A percentile compares a stretch with the other conserved stretches of the same genome.
phyloP scores from a whole-genome alignment of 148 eudicot species.

The Fallopia convolvulus region DNA sequence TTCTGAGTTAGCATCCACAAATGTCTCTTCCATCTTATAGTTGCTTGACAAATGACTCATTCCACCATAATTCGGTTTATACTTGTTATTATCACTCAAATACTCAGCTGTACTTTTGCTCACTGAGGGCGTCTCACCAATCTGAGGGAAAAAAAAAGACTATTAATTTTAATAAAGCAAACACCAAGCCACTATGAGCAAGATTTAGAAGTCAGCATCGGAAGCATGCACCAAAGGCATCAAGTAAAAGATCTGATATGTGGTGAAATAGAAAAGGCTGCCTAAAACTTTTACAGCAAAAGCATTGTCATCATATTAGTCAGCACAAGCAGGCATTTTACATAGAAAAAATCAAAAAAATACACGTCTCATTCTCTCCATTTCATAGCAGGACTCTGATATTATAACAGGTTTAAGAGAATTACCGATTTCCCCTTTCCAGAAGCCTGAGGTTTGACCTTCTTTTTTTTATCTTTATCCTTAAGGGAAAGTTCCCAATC shows the following conservation, averaged over 20 bases:
- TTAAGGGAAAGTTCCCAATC: constrained; percentile 62
- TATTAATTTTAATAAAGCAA: neutral
- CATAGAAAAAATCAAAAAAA: neutral
- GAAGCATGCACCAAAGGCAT: neutral
- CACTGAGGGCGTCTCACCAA: constrained; percentile 17
- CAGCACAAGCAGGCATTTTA: no score
- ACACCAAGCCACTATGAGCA: neutral
- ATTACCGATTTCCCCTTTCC: constrained; percentile 54
- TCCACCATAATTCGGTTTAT: constrained; percentile 27
- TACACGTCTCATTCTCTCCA: neutral
- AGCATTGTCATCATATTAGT: no score
- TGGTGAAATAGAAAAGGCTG: neutral
- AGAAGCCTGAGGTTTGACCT: constrained; percentile 30
- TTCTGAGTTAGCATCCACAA: constrained; percentile 84
- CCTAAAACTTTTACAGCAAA: neutral
- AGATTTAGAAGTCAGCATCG: neutral
- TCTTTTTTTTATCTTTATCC: constrained; percentile 65
- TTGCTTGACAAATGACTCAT: constrained; percentile 39
- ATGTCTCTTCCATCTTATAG: constrained; percentile 33
- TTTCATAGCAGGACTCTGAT: neutral
- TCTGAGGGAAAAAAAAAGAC: neutral
- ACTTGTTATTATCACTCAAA: neutral
- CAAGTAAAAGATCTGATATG: neutral
- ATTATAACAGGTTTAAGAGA: neutral
- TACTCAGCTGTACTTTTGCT: constrained; percentile 14